Evolutionary conservation across 83 land plant species (phyloP).

Genomic region (Thuja plicata): DNA sequence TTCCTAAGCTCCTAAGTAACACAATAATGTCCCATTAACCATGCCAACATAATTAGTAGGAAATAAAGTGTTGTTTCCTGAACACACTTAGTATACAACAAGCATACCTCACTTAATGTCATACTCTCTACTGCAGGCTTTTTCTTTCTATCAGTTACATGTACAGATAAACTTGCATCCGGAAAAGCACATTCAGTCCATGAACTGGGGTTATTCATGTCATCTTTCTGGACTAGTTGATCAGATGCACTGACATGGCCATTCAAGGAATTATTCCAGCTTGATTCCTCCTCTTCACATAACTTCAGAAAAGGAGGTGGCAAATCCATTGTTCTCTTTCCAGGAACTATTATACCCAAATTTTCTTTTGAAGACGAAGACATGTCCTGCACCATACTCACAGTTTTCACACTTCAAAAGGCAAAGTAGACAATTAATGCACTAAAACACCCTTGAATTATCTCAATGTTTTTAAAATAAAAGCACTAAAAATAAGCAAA

Average conservation of each 20-base stretch:
- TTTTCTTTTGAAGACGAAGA: background rate
- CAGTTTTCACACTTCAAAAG: background rate
- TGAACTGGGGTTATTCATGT: background rate
- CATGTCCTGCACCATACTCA: background rate
- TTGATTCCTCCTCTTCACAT: constrained; percentile 19
- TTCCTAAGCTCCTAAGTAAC: background rate
- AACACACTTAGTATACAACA: background rate
- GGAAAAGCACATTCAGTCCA: constrained; percentile 31
- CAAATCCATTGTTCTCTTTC: background rate
- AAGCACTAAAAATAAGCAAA: background rate
- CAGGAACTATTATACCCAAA: background rate
- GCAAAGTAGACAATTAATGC: background rate
- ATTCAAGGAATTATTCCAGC: background rate
- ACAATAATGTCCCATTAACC: background rate
- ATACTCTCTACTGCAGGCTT: background rate
- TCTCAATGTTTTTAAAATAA: background rate
- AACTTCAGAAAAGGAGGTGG: constrained; percentile 18
- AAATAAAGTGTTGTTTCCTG: background rate
- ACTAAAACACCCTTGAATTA: background rate
- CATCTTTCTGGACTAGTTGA: constrained; percentile 6
- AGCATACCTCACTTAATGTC: constrained; percentile 10
- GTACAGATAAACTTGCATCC: constrained; percentile 35
- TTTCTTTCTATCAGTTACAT: constrained; percentile 56
- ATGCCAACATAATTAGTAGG: background rate
- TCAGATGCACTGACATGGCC: constrained; percentile 8